Conservation (phyloP, 306 rosid species). For the Fagus sylvatica region DNA sequence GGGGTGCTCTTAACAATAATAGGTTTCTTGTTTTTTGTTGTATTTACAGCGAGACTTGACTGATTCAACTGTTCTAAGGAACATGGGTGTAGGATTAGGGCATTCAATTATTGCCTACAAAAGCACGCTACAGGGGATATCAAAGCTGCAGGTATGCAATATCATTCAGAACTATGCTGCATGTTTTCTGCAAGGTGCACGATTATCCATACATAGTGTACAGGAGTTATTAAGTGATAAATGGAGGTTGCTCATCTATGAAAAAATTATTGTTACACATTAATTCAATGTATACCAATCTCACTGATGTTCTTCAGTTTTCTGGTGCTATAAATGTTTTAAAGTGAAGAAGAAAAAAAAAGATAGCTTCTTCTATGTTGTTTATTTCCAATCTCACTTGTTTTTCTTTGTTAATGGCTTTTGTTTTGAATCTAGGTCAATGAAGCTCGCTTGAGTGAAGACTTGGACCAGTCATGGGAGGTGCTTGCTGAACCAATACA, state of each 20-base stretch:
- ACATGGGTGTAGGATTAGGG: slow-evolving; percentile 86
- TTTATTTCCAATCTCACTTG: not conserved
- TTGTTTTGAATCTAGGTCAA: slow-evolving; percentile 57
- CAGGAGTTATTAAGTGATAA: not conserved
- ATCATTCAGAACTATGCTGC: not conserved
- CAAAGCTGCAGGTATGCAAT: slow-evolving; percentile 77
- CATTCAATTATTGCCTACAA: slow-evolving; percentile 91
- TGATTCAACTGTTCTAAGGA: slow-evolving; percentile 94
- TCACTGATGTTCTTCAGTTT: not conserved
- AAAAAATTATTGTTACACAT: not conserved
- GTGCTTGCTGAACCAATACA: slow-evolving; percentile 97
- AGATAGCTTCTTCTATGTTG: not conserved
- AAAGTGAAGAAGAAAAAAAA: not conserved
- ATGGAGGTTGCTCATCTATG: slow-evolving; percentile 2
- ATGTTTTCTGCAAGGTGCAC: slow-evolving; percentile 10
- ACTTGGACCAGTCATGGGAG: slow-evolving; percentile 88
- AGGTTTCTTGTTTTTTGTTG: not conserved
- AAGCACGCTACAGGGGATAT: slow-evolving; percentile 80
- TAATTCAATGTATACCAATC: not conserved
- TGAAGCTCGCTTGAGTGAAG: slow-evolving; percentile 70
- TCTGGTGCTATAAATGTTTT: too few species aligned
- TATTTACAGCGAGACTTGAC: slow-evolving; percentile 75
- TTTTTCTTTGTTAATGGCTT: not conserved
- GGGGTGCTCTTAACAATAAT: not conserved
- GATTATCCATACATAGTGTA: not conserved